Evolutionary conservation across 2,329 filamentous ascomycete genomes (phyloP), one percentile per base, ranked within the genome.

Genomic region (Plenodomus lindquistii): DNA sequence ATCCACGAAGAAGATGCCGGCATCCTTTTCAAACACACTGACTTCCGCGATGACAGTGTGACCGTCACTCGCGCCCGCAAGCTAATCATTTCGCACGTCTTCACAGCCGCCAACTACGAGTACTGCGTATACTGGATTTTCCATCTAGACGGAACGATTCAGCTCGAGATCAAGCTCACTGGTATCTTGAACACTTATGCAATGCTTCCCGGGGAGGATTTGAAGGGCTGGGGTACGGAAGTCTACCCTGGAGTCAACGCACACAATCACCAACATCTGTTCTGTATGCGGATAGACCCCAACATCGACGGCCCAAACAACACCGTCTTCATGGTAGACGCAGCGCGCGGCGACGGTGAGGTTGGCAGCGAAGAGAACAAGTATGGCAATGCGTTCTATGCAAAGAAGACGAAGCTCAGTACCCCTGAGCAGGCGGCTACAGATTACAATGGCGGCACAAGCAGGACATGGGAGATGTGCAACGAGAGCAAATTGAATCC

Each of bases 91-190:
- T 91, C 91, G 57, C 91, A 96, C 61, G 88, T 96, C 67, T 96
- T 97, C 75, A 97, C 92, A 0, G 92, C 92, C 0, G 92, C 92
- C 20, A 97, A 97, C 77, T 97, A 97, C 75, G 92, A 97, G 72
- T 97, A 97, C 74, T 87, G 86, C 65, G 80, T 85, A 6, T 87
- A 93, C 77, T 96, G 90, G 91, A 87, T 91, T 59, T 91, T 96
- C 76, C 89, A 93, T 71, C 91, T 94, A 73, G 92, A 96, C 62
- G 92, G 91, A 31, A 95, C 91, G 0, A 86, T 96, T 55, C 91
- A 96, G 75, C 86, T 93, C 10, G 91, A 96, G 71, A 89, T 96
- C 72, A 79, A 93, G 73, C 83, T 96, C 21, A 96, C 91, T 0
- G 91, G 91, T 43, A 96, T 97, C 68, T 77, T 97, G 44, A 96